Conservation (phyloP, 2,329 filamentous ascomycete genomes). For the Cryphonectria naterciae region DNA sequence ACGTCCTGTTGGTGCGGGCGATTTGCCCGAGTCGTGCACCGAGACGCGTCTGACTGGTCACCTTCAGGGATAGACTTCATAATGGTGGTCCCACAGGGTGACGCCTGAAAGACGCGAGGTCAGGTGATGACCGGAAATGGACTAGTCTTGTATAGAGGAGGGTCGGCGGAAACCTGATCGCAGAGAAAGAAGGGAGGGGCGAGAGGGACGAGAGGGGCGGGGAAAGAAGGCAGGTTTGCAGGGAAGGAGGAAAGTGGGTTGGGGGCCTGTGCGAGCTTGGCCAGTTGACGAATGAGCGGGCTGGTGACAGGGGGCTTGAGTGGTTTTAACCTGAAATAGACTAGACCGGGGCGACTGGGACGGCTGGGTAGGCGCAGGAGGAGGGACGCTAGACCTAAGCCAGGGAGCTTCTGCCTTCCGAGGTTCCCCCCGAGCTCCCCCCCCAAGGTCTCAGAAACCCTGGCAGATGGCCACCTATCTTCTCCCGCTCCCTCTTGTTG, state of each 20-base stretch:
- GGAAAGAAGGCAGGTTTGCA: not conserved
- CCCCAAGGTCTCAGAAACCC: constrained; percentile 16
- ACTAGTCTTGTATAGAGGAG: not conserved
- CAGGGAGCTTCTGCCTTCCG: constrained; percentile 5
- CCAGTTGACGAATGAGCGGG: not conserved
- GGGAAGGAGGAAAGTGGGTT: not conserved
- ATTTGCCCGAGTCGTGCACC: constrained; percentile 27
- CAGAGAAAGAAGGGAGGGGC: not conserved
- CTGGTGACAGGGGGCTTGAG: not conserved
- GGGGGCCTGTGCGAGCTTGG: not conserved
- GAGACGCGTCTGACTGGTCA: constrained; percentile 24
- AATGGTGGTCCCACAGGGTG: not conserved
- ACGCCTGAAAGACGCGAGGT: constrained; percentile 5
- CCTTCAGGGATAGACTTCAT: constrained; percentile 9
- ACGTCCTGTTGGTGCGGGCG: constrained; percentile 13
- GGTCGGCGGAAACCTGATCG: not conserved
- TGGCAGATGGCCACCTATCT: constrained; percentile 29
- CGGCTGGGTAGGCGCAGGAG: not conserved
- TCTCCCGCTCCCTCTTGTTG: constrained; percentile 17
- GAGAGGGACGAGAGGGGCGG: not conserved
- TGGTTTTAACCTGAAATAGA: not conserved
- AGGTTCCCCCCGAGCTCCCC: constrained; percentile 13
- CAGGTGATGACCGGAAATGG: constrained; percentile 12
- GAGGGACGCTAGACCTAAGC: not conserved
- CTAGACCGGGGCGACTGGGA: not conserved